Conservation (phyloP, 345 rosid genomes). For the Punica granatum region DNA sequence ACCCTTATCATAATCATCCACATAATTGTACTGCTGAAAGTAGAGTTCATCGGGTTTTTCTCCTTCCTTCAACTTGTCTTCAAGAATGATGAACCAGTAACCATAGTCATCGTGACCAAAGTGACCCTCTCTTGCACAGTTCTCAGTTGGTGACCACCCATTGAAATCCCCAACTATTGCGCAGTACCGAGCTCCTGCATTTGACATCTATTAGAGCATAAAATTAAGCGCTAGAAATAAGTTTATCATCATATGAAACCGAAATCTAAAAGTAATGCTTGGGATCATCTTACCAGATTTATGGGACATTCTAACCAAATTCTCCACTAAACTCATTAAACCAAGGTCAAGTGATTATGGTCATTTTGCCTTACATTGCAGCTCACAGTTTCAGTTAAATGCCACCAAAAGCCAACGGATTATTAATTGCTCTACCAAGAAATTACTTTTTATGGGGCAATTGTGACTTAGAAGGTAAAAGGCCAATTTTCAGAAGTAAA, state of each 20-base stretch:
- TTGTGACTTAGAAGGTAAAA: neutral
- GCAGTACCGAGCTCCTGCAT: conserved; percentile 88
- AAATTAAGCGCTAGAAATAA: neutral
- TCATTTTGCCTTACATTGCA: neutral
- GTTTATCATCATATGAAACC: neutral
- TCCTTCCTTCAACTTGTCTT: conserved; percentile 84
- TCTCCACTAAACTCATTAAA: neutral
- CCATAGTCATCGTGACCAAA: conserved; percentile 92
- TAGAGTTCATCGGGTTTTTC: conserved; percentile 80
- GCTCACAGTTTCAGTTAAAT: neutral
- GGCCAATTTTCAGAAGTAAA: neutral
- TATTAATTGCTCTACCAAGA: neutral
- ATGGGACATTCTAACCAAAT: neutral
- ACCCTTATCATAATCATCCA: conserved; percentile 85
- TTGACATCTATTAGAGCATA: neutral
- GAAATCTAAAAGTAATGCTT: neutral
- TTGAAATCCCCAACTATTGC: conserved; percentile 85
- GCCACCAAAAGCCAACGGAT: neutral
- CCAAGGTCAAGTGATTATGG: neutral
- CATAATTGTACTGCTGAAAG: conserved; percentile 91
- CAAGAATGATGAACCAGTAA: conserved; percentile 85
- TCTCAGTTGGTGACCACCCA: conserved; percentile 85
- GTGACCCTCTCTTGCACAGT: conserved; percentile 77
- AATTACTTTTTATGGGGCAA: neutral
- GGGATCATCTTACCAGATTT: neutral